phyloP scores from a whole-genome alignment of 2,329 filamentous ascomycete species.

The Pseudogymnoascus sp. region DNA sequence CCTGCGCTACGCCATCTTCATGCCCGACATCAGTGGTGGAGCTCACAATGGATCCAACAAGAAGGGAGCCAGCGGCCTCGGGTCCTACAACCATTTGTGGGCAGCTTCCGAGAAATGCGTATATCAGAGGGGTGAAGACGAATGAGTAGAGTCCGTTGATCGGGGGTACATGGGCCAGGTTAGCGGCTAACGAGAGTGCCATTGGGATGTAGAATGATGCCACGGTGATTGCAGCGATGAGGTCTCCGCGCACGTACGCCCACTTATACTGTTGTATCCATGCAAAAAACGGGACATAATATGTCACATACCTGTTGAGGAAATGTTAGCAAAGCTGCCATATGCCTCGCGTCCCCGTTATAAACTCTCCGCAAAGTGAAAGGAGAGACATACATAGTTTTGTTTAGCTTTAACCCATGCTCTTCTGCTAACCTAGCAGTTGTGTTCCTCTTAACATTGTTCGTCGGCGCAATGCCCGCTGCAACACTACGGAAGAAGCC shows the following conservation, averaged over 20 bases:
- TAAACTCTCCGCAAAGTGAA: neutral
- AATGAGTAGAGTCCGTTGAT: conserved; percentile 94
- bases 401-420: conserved; percentile 22
- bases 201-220: conserved; percentile 98
- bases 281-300: conserved; percentile 85
- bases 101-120: conserved; percentile 84
- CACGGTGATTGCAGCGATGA: conserved; percentile 86
- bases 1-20: conserved; percentile 60
- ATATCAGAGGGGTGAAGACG: conserved; percentile 84
- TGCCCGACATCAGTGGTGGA: conserved; percentile 56
- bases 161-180: conserved; percentile 84
- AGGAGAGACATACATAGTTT: conserved; percentile 56
- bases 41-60: conserved; percentile 82
- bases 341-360: neutral
- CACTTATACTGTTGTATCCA: conserved; percentile 86
- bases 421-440: conserved; percentile 21
- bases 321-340: conserved; percentile 14
- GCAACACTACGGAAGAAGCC: conserved; percentile 17
- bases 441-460: conserved; percentile 20
- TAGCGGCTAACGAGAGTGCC: conserved; percentile 86
- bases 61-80: conserved; percentile 84
- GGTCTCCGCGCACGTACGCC: conserved; percentile 75
- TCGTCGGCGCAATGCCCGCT: conserved; percentile 13
- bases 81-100: conserved; percentile 92
- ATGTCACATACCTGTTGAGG: conserved; percentile 67